Conservation (phyloP, 225 moss, liverwort and hornwort genomes). For the Pseudisothecium myosuroides region DNA sequence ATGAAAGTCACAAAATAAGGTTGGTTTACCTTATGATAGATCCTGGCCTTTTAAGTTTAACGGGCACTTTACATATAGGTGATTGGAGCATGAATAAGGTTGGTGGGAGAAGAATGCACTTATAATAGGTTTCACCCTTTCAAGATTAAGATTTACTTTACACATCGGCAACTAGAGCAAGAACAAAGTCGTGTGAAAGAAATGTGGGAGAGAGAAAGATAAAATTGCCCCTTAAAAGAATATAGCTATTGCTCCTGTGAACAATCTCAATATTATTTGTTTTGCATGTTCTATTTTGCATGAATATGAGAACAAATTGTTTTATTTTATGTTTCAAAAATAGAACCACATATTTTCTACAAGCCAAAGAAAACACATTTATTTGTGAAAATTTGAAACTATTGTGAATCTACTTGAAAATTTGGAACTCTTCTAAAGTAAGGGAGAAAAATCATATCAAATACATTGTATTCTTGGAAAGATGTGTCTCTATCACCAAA, state of each 20-base stretch:
- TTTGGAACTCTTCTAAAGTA: not conserved
- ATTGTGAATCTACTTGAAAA: not conserved
- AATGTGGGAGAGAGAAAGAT: not conserved
- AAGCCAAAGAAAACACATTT: not conserved
- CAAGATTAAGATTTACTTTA: not conserved
- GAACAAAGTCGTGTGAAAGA: not conserved
- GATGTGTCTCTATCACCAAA: not conserved
- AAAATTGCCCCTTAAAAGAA: too few relatives aligned
- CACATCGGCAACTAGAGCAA: fast-evolving
- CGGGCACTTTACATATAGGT: fast-evolving
- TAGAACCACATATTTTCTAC: fast-evolving
- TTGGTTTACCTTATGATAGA: not conserved
- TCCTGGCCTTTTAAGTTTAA: not conserved
- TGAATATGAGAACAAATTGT: not conserved
- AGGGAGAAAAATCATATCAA: not conserved
- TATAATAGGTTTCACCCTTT: not conserved
- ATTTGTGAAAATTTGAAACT: not conserved
- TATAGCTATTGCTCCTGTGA: not conserved
- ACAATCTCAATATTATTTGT: not conserved
- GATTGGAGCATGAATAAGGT: too few relatives aligned
- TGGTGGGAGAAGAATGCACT: not conserved
- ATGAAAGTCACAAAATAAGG: not conserved
- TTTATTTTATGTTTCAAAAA: not conserved
- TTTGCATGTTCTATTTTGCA: not conserved
- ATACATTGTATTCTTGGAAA: not conserved